phyloP scores from a whole-genome alignment of 208 protist genomes.

The Acanthamoeba royreba region DNA sequence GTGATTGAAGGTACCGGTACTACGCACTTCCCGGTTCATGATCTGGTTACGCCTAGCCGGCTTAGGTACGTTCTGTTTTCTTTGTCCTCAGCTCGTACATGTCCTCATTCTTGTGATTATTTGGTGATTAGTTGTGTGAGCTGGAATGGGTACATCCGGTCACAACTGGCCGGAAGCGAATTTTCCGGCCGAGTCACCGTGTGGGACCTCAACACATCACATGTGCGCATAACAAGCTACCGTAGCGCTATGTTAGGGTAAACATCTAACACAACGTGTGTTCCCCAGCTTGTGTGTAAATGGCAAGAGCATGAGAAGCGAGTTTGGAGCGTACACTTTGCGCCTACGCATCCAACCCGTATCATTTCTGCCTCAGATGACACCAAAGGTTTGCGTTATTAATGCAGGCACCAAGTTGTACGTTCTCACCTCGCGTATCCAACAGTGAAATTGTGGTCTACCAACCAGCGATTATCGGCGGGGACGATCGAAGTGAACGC shows the following conservation, averaged over 20 bases:
- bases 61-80: conserved; percentile 15
- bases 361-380: conserved; percentile 63
- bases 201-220: conserved; percentile 54
- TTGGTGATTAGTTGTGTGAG: conserved; percentile 6
- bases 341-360: conserved; percentile 21
- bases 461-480: conserved; percentile 21
- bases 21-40: conserved; percentile 50
- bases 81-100: too few species aligned
- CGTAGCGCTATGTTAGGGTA: not conserved
- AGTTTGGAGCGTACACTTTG: conserved; percentile 66
- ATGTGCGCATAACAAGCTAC: not conserved
- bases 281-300: not conserved
- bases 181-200: conserved; percentile 52
- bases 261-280: not conserved
- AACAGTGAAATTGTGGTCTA: conserved; percentile 67
- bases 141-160: conserved; percentile 63
- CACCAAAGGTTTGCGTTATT: conserved; percentile 27
- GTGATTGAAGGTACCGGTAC: not conserved
- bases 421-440: not conserved
- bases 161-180: conserved; percentile 52
- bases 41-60: conserved; percentile 37
- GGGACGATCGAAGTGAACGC: conserved; percentile 52
- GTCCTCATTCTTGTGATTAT: not conserved
- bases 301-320: conserved; percentile 65
- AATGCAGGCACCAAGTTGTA: not conserved